Percentiles rank a stretch among this genome's conserved stretches.
Evolutionary conservation across 2,329 filamentous ascomycete genomes (phyloP).

Genomic region (Nemania bipapillata): DNA sequence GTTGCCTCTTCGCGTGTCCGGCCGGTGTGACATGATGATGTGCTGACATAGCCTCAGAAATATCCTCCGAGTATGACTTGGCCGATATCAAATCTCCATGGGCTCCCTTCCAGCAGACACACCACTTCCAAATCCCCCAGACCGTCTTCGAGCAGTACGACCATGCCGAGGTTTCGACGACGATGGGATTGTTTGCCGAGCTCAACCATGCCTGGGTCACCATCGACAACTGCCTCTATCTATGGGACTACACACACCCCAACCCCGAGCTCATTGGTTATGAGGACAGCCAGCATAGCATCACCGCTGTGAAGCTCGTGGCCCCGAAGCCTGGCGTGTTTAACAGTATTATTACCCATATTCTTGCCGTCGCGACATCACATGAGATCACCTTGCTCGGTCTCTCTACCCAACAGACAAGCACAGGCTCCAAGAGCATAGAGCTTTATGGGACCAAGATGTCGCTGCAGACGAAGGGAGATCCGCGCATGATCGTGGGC

Average conservation of each 20-base stretch:
- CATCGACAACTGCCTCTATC: slow-evolving; percentile 93
- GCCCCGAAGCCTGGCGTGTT: slow-evolving; percentile 89
- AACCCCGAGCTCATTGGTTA: slow-evolving; percentile 91
- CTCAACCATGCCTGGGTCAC: slow-evolving; percentile 95
- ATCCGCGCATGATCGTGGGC: slow-evolving; percentile 81
- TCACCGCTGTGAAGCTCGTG: slow-evolving; percentile 89
- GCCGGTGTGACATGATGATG: slow-evolving; percentile 44
- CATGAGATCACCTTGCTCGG: slow-evolving; percentile 88
- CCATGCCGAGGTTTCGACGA: slow-evolving; percentile 83
- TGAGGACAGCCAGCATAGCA: slow-evolving; percentile 87
- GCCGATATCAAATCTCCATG: slow-evolving; percentile 74
- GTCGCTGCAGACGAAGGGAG: slow-evolving; percentile 78
- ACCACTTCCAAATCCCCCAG: slow-evolving; percentile 90
- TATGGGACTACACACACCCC: slow-evolving; percentile 97
- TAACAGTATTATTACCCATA: slow-evolving; percentile 82
- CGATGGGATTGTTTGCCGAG: slow-evolving; percentile 94
- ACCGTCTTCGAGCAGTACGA: slow-evolving; percentile 94
- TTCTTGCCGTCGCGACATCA: slow-evolving; percentile 88
- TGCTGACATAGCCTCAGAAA: slow-evolving; percentile 66
- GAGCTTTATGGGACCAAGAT: slow-evolving; percentile 90
- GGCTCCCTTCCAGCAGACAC: slow-evolving; percentile 88
- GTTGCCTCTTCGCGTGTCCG: not conserved
- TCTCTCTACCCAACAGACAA: slow-evolving; percentile 73
- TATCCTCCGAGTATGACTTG: slow-evolving; percentile 91
- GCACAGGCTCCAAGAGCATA: slow-evolving; percentile 76